Percentiles rank a stretch among this genome's conserved stretches.
phyloP scores from a whole-genome alignment of 306 rosid species.

The Acacia crassicarpa region DNA sequence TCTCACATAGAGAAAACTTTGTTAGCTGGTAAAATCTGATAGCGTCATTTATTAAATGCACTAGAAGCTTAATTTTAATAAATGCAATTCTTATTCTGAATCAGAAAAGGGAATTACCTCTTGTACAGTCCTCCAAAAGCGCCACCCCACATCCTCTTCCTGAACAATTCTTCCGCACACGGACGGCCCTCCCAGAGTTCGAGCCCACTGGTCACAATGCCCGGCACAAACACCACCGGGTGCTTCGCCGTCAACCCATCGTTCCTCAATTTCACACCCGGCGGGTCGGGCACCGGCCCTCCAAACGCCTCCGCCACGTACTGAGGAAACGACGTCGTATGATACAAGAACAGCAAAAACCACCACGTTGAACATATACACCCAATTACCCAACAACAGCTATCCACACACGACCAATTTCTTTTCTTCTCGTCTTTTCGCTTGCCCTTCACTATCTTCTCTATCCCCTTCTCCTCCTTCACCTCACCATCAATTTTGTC shows the following conservation, averaged over 20 bases:
- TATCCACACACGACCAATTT: not conserved
- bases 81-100: not conserved
- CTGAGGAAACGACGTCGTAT: not conserved
- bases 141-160: slow-evolving; percentile 3
- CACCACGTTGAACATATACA: not conserved
- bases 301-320: not conserved
- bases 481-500: not conserved
- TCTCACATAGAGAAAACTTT: not conserved
- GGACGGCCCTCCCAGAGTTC: slow-evolving; percentile 8
- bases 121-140: not conserved
- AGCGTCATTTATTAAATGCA: not conserved
- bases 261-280: not conserved
- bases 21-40: not conserved
- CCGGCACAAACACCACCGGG: not conserved
- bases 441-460: not conserved
- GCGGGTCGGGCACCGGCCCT: not conserved
- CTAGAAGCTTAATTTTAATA: not conserved
- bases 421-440: not conserved
- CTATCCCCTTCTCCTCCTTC: not conserved
- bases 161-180: not conserved
- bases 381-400: slow-evolving; percentile 1
- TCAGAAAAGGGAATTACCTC: not conserved
- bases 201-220: slow-evolving; percentile 6
- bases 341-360: not conserved
- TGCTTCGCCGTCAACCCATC: not conserved